Evolutionary conservation across 352 stramenopile genomes (phyloP).

Genomic region (Pythium dissotocum): DNA sequence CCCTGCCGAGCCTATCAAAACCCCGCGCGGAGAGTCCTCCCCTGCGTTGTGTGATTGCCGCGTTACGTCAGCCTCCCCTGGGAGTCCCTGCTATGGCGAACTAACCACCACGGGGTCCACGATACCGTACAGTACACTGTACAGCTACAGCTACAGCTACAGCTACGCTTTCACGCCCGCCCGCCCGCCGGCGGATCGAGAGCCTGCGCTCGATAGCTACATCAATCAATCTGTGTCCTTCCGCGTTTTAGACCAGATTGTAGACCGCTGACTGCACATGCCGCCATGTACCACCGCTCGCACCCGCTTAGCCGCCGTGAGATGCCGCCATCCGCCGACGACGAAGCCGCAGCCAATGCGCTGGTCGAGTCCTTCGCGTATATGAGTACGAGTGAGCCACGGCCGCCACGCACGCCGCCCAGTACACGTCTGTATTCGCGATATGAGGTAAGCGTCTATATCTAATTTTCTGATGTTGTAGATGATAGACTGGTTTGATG

Average conservation of each 20-base stretch:
- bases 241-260: background rate
- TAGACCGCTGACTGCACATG: constrained; percentile 11
- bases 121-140: background rate
- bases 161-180: background rate
- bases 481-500: background rate
- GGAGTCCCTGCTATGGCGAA: background rate
- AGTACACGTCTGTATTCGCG: constrained; percentile 19
- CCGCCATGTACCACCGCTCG: constrained; percentile 21
- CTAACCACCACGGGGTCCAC: background rate
- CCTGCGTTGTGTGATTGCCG: constrained; percentile 6
- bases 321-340: constrained; percentile 6
- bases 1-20: constrained; percentile 1
- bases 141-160: no score
- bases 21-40: background rate
- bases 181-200: background rate
- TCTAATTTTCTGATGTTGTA: background rate
- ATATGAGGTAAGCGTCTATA: constrained; percentile 17
- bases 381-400: constrained; percentile 24
- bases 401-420: constrained; percentile 22
- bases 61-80: constrained; percentile 1
- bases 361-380: constrained; percentile 26
- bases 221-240: background rate
- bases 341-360: constrained; percentile 12
- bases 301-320: constrained; percentile 21
- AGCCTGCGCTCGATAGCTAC: background rate